Conservation (phyloP, 306 rosid genomes). For the Pterocarpus santalinus region DNA sequence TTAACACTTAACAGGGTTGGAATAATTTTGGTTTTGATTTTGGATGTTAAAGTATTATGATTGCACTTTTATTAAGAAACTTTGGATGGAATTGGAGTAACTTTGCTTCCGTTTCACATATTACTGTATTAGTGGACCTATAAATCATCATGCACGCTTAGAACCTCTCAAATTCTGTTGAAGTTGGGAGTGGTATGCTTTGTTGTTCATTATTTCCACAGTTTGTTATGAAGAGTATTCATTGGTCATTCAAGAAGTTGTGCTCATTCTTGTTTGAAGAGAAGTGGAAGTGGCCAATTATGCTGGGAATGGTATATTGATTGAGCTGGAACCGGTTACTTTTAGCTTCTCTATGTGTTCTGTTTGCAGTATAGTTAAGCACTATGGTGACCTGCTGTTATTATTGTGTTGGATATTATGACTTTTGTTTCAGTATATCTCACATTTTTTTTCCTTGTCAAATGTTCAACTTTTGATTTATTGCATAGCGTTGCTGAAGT, state of each 20-base stretch:
- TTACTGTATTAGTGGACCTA: background rate
- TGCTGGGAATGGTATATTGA: background rate
- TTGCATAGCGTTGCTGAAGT: conserved; percentile 20
- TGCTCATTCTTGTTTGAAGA: conserved; percentile 30
- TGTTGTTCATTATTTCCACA: conserved; percentile 19
- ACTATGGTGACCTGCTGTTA: background rate
- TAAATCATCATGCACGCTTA: conserved; percentile 4
- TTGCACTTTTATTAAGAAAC: too few relatives aligned
- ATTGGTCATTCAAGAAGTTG: conserved; percentile 19
- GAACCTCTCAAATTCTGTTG: conserved; percentile 2
- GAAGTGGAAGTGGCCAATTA: background rate
- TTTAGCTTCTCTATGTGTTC: conserved; percentile 1
- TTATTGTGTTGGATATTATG: too few relatives aligned
- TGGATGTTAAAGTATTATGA: too few relatives aligned
- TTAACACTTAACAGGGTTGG: too few relatives aligned
- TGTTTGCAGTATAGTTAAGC: conserved; percentile 8
- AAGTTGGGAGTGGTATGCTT: conserved; percentile 25
- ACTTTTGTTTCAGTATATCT: too few relatives aligned
- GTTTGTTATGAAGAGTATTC: conserved; percentile 6
- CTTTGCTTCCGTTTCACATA: background rate
- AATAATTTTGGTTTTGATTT: too few relatives aligned
- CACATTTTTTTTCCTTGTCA: background rate
- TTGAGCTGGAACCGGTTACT: background rate
- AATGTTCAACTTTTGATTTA: conserved; percentile 32
- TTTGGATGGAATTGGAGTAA: background rate